Conservation (phyloP, 2,329 filamentous ascomycete species). For the Akanthomyces uredinophilus region DNA sequence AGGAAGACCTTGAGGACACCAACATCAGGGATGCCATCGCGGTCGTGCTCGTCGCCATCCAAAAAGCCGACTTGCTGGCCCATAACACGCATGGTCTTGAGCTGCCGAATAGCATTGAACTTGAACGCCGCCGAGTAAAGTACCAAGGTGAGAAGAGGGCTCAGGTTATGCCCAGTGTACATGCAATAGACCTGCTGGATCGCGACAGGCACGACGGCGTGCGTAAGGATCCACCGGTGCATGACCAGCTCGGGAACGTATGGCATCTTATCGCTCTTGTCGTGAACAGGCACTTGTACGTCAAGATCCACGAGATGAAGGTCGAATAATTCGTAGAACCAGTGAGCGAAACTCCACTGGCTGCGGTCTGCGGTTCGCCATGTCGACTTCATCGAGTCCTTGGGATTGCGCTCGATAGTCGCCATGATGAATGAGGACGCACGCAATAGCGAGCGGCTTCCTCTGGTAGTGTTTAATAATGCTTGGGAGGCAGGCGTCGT, state of each 20-base stretch:
- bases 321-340: constrained; percentile 26
- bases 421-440: constrained; percentile 4
- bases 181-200: constrained; percentile 30
- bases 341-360: constrained; percentile 26
- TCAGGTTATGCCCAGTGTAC: constrained; percentile 26
- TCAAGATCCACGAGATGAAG: constrained; percentile 24
- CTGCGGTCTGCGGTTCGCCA: constrained; percentile 26
- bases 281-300: constrained; percentile 29
- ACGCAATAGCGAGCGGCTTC: neutral
- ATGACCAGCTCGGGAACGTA: constrained; percentile 29
- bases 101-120: constrained; percentile 32
- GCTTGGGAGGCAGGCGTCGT: neutral
- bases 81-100: constrained; percentile 30
- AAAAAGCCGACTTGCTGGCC: constrained; percentile 35
- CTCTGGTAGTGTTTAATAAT: neutral
- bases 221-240: constrained; percentile 34
- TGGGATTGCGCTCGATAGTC: constrained; percentile 14
- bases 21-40: constrained; percentile 36
- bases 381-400: constrained; percentile 33
- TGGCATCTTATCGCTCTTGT: constrained; percentile 34
- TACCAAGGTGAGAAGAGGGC: constrained; percentile 25
- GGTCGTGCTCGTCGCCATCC: constrained; percentile 36
- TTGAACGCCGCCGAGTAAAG: constrained; percentile 34
- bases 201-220: constrained; percentile 31
- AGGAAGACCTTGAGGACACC: constrained; percentile 27